Percentiles rank a stretch among this genome's conserved stretches.
Conservation (phyloP, 192 early-diverging fungal genomes). For the Rhizoclosmatium globosum region DNA sequence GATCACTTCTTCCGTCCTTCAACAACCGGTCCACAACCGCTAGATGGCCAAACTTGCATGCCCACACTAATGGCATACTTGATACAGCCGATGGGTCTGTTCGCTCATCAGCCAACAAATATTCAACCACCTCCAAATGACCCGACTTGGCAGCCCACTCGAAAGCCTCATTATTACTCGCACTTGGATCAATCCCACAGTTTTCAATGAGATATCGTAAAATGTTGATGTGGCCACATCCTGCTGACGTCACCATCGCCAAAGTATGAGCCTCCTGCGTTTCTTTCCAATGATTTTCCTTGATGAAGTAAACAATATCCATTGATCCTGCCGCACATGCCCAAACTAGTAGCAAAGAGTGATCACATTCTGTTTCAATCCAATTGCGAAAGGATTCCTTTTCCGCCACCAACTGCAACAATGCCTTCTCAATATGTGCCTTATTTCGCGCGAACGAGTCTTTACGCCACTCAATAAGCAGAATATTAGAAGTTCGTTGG, state of each 20-base stretch:
- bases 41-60: conserved; percentile 14
- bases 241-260: background rate
- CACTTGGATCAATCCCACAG: conserved; percentile 16
- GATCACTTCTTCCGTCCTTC: conserved; percentile 20
- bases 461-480: background rate
- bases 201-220: background rate
- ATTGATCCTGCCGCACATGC: background rate
- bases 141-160: conserved; percentile 25
- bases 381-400: background rate
- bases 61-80: conserved; percentile 13
- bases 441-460: background rate
- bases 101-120: conserved; percentile 13
- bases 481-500: background rate
- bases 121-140: conserved; percentile 18
- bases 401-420: background rate
- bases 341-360: conserved; percentile 5
- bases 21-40: conserved; percentile 30
- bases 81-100: conserved; percentile 20
- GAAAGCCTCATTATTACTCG: conserved; percentile 25
- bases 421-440: background rate
- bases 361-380: background rate
- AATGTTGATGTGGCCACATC: background rate
- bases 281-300: background rate
- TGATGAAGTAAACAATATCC: background rate
- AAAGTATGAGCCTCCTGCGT: background rate